Evolutionary conservation across 352 stramenopile genomes (phyloP).

Genomic region (Globisporangium nunn): DNA sequence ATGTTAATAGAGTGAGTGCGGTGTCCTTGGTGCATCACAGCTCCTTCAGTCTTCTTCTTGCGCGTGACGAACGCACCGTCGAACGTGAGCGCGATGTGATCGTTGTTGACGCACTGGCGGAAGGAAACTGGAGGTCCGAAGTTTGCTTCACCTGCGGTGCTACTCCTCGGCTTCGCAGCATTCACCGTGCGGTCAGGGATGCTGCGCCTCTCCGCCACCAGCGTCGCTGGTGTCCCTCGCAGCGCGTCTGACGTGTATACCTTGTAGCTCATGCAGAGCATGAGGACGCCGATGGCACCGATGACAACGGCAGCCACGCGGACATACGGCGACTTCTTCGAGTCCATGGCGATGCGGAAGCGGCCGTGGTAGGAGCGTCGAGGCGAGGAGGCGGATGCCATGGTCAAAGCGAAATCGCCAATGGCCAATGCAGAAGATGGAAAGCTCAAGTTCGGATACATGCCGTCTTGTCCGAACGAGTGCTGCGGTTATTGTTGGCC

Average conservation of each 20-base stretch:
- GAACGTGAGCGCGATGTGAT: conserved; percentile 10
- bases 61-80: not conserved
- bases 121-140: conserved; percentile 3
- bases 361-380: not conserved
- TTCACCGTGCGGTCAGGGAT: not conserved
- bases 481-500: not conserved
- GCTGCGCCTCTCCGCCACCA: not conserved
- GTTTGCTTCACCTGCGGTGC: not conserved
- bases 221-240: not conserved
- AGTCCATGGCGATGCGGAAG: not conserved
- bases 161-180: not conserved
- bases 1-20: not conserved
- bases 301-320: not conserved
- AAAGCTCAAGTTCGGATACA: not conserved
- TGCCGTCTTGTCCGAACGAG: not conserved
- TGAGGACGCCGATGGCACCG: not conserved
- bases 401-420: not conserved
- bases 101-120: not conserved
- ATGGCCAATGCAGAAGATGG: not conserved
- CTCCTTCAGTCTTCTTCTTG: not conserved
- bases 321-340: not conserved
- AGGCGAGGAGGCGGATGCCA: not conserved
- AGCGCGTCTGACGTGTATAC: not conserved
- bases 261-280: not conserved
- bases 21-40: not conserved